Base-by-base conservation (phyloP, 805 yeast species). In the Candida ulmi region DNA sequence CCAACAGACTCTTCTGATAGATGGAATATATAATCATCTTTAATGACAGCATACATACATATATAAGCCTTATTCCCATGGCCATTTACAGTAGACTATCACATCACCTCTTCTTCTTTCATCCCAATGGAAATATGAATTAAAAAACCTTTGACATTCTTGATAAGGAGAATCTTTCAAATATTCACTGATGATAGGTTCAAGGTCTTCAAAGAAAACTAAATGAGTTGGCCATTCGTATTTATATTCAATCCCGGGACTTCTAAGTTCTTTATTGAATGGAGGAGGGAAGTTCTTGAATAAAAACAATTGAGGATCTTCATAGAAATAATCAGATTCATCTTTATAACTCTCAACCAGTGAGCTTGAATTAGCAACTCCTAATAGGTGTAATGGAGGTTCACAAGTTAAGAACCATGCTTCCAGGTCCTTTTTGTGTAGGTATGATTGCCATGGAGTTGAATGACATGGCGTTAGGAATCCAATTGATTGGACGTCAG, bases 381-480 rank as follows among this genome's bases (percentile, higher is more conserved):
- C 47, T 18, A 68, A 33, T 8, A 68, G 41, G 49, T 63, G 62
- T 19, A 66, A 57, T 1, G 99, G 98, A 0, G 99, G 99, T 41
- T 88, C 95, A 60, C 99, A 93, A 0, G 95, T 78, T 30, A 93
- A 65, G 39, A 82, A 80, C 95, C 96, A 85, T 1, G 80, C 71
- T 1, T 57, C 49, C 4, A 73, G 54, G 21, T 68, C 71, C 9
- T 65, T 58, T 17, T 84, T 63, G 54, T 90, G 95, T 30, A 93
- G 61, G 55, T 83, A 79, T 19, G 93, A 76, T 55, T 88, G 96
- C 80, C 93, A 85, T 2, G 99, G 99, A 0, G 97, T 91, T 0
- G 98, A 90, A 60, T 93, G 99, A 53, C 99, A 93, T 0, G 99
- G 99, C 55, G 90, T 88, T 13, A 93, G 60, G 50, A 93, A 86